Conservation (phyloP, 108 stramenopile species). For the Nitzschia sp. region DNA sequence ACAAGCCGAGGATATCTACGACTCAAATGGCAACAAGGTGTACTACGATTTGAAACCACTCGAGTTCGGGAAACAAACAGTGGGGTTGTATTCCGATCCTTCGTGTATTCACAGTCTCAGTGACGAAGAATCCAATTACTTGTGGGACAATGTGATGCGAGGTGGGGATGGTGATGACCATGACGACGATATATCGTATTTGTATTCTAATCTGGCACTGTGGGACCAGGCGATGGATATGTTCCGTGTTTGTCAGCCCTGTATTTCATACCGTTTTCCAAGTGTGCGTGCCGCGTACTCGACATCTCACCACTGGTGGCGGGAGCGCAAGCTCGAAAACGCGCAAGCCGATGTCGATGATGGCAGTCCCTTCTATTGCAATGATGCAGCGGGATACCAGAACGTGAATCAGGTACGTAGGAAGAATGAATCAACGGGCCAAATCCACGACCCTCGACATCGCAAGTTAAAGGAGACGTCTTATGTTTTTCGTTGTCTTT, state of each 20-base stretch:
- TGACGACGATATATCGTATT: background rate
- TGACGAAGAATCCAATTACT: no score
- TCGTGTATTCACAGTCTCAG: background rate
- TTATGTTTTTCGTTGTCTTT: no score
- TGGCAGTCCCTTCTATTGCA: slow-evolving; percentile 27
- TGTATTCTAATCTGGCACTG: slow-evolving; percentile 2
- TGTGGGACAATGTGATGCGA: background rate
- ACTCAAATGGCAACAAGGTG: slow-evolving; percentile 15
- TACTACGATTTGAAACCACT: slow-evolving; percentile 46
- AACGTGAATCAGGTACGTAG: slow-evolving; percentile 31
- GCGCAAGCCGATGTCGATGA: slow-evolving; percentile 16
- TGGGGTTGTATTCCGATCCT: slow-evolving; percentile 3
- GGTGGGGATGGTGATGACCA: background rate
- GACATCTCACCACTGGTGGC: background rate
- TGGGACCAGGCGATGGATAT: slow-evolving; percentile 40
- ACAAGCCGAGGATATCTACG: background rate
- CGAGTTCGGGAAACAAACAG: slow-evolving; percentile 20
- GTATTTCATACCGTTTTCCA: slow-evolving; percentile 31
- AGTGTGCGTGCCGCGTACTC: background rate
- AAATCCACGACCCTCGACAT: no score
- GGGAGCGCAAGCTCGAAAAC: background rate
- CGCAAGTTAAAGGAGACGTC: no score
- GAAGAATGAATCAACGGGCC: no score
- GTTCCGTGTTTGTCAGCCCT: slow-evolving; percentile 51
- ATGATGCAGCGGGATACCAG: slow-evolving; percentile 52